phyloP scores from a whole-genome alignment of 495 filamentous ascomycete species.

The Hypoxylon fragiforme region DNA sequence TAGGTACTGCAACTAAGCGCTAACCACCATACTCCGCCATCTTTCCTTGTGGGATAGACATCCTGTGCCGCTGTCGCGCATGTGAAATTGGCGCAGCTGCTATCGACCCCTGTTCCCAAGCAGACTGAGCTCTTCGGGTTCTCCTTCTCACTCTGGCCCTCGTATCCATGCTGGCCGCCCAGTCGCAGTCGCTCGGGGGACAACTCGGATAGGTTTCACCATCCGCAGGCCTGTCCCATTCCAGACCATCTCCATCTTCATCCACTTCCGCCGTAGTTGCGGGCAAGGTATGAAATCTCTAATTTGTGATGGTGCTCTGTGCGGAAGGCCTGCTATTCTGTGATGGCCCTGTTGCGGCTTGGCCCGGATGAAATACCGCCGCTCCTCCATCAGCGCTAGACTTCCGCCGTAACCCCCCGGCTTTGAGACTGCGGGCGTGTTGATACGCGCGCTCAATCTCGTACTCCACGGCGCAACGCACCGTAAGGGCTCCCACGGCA shows the following conservation, averaged over 20 bases:
- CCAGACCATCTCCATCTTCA: background rate
- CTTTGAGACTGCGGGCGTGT: constrained; percentile 65
- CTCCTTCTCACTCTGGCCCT: background rate
- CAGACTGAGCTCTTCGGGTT: constrained; percentile 4
- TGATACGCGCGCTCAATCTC: constrained; percentile 86
- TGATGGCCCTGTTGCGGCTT: too few species aligned
- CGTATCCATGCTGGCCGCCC: background rate
- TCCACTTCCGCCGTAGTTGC: background rate
- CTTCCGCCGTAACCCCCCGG: constrained; percentile 47
- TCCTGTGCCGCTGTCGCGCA: constrained; percentile 18
- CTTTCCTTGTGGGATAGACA: constrained; percentile 1
- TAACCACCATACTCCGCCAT: too few species aligned
- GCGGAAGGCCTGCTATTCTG: too few species aligned
- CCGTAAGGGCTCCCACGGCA: constrained; percentile 77
- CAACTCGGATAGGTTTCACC: too few species aligned
- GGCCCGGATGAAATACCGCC: too few species aligned
- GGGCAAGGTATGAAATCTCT: constrained; percentile 1
- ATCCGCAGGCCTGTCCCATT: background rate
- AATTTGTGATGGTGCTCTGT: background rate
- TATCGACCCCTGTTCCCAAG: constrained; percentile 3
- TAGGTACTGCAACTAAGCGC: too few species aligned
- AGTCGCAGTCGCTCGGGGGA: too few species aligned
- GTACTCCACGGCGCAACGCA: constrained; percentile 84
- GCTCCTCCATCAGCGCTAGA: constrained; percentile 35
- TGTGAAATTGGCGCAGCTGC: constrained; percentile 3